Evolutionary conservation across 169 alveolate genomes (phyloP).

Genomic region (Plasmodium fragile): DNA sequence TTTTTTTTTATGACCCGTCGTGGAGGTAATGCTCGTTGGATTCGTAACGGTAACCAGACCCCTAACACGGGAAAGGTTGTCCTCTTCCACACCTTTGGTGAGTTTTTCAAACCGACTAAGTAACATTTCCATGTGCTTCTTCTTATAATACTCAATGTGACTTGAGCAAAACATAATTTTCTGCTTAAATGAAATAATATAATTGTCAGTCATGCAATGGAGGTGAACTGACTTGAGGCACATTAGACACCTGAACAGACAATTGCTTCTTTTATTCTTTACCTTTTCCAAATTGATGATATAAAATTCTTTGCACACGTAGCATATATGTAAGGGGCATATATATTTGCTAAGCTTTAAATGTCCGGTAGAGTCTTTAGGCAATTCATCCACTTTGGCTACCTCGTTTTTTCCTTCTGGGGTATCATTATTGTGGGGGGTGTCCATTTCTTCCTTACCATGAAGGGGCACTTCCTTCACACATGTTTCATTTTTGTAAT

Average conservation of each 20-base stretch:
- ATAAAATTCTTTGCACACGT: constrained; percentile 49
- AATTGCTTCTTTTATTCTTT: background rate
- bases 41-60: background rate
- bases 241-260: constrained; percentile 42
- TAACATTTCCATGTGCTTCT: constrained; percentile 32
- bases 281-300: constrained; percentile 18
- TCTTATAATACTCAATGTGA: constrained; percentile 36
- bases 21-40: background rate
- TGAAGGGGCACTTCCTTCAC: background rate
- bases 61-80: background rate
- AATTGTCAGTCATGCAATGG: constrained; percentile 32
- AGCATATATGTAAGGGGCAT: constrained; percentile 68
- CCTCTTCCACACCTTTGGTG: background rate
- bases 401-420: background rate
- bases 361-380: background rate
- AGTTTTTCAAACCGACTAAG: background rate
- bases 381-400: background rate
- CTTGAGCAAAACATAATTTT: constrained; percentile 42
- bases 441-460: background rate
- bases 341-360: constrained; percentile 14
- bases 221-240: constrained; percentile 51
- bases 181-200: constrained; percentile 33
- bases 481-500: background rate
- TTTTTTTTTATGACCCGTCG: background rate
- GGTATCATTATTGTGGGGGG: background rate